Evolutionary conservation across 257 asterid genomes (phyloP).

Genomic region (Solanum verrucosum): DNA sequence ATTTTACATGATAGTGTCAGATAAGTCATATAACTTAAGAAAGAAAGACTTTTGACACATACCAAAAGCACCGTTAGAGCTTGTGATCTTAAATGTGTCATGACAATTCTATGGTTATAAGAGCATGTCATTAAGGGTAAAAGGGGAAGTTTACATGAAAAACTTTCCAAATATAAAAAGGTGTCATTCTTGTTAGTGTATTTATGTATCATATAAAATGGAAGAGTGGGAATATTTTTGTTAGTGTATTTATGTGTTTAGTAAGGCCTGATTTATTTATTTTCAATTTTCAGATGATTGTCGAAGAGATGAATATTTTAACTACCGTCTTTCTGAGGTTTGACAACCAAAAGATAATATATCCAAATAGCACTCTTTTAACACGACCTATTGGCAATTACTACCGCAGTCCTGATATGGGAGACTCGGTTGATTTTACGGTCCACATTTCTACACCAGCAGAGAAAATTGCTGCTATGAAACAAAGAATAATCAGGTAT

Average conservation of each 20-base stretch:
- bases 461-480: conserved; percentile 47
- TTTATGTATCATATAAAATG: not conserved
- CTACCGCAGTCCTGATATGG: conserved; percentile 87
- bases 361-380: conserved; percentile 63
- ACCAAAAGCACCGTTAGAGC: not conserved
- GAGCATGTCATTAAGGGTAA: not conserved
- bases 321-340: conserved; percentile 59
- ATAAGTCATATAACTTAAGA: not conserved
- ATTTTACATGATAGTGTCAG: not conserved
- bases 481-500: conserved; percentile 48
- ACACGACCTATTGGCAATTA: conserved; percentile 55
- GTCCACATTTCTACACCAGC: conserved; percentile 71
- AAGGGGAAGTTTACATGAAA: not conserved
- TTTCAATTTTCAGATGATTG: conserved; percentile 48
- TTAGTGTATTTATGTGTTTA: not conserved
- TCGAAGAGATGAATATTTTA: conserved; percentile 91
- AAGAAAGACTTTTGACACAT: not conserved
- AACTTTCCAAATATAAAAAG: not conserved
- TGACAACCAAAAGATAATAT: conserved; percentile 60
- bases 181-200: not conserved
- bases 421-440: conserved; percentile 51
- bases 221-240: not conserved
- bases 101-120: not conserved
- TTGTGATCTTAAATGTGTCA: not conserved
- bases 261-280: not conserved